These are phyloP conservation scores for Acer yangbiense DNA, from an alignment of 345 rosid genomes.

Conservation along the genomic window DNA sequence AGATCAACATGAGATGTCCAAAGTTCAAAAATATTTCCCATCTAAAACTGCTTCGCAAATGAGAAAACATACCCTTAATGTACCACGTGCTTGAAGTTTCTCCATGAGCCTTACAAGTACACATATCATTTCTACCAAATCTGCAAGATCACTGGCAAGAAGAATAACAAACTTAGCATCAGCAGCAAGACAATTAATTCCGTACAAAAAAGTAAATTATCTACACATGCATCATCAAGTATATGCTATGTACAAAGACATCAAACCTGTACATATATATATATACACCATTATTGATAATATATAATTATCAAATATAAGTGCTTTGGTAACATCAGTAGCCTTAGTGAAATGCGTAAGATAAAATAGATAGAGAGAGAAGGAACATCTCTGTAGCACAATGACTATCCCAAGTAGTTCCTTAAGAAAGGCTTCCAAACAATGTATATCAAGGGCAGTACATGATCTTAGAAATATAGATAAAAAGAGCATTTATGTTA, in stretches of 20 bases:
- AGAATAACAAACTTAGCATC: constrained; percentile 21
- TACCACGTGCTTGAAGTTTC: constrained; percentile 88
- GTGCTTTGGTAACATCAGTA: neutral
- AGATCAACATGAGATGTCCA: neutral
- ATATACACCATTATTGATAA: neutral
- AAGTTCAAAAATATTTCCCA: neutral
- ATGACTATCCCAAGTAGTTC: no score
- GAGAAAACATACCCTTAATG: constrained; percentile 74
- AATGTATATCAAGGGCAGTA: no score
- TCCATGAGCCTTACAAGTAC: constrained; percentile 72
- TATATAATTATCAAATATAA: neutral
- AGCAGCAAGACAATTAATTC: constrained; percentile 9
- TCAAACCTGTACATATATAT: no score
- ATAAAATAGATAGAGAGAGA: no score
- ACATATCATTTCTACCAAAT: constrained; percentile 81
- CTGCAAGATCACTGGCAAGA: constrained; percentile 85
- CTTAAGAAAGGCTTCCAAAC: no score
- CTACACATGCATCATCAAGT: neutral
- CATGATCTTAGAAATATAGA: no score
- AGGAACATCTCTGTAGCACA: no score
- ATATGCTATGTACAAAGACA: neutral
- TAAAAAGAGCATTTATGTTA: neutral
- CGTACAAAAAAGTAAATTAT: neutral
- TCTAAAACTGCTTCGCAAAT: constrained; percentile 11
- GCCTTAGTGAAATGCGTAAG: neutral